Evolutionary conservation across 2,329 filamentous ascomycete genomes (phyloP).

Genomic region (Fulvia fulva): DNA sequence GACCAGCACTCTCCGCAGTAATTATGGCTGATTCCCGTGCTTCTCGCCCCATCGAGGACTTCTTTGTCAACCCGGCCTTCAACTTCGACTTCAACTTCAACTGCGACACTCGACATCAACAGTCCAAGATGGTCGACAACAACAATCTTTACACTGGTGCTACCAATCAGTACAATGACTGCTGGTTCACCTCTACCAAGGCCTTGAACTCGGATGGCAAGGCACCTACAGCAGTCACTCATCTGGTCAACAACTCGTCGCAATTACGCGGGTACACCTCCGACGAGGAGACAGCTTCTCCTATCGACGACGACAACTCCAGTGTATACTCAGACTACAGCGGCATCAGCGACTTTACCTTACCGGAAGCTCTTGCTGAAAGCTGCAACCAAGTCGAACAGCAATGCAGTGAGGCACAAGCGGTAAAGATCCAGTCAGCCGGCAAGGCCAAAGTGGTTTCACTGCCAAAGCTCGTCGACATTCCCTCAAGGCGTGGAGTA

Average conservation of each 20-base stretch:
- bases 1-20: not conserved
- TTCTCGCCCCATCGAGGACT: conserved; percentile 20
- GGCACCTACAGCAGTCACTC: conserved; percentile 9
- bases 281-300: conserved; percentile 32
- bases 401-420: conserved; percentile 27
- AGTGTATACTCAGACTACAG: conserved; percentile 20
- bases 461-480: conserved; percentile 22
- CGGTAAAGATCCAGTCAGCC: conserved; percentile 25
- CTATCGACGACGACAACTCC: conserved; percentile 20
- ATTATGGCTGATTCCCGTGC: conserved; percentile 13
- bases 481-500: conserved; percentile 2
- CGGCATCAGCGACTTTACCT: conserved; percentile 12
- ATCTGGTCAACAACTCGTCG: conserved; percentile 10
- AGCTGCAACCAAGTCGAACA: conserved; percentile 20
- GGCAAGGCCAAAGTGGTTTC: conserved; percentile 30
- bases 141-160: conserved; percentile 3
- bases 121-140: conserved; percentile 4
- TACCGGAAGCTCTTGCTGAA: conserved; percentile 24
- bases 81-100: conserved; percentile 4
- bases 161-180: not conserved
- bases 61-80: conserved; percentile 21
- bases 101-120: not conserved
- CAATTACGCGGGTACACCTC: conserved; percentile 26
- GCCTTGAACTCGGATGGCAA: not conserved
- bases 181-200: not conserved